phyloP scores from a whole-genome alignment of 2,329 filamentous ascomycete species.

The Ophiocordyceps camponoti-floridani region DNA sequence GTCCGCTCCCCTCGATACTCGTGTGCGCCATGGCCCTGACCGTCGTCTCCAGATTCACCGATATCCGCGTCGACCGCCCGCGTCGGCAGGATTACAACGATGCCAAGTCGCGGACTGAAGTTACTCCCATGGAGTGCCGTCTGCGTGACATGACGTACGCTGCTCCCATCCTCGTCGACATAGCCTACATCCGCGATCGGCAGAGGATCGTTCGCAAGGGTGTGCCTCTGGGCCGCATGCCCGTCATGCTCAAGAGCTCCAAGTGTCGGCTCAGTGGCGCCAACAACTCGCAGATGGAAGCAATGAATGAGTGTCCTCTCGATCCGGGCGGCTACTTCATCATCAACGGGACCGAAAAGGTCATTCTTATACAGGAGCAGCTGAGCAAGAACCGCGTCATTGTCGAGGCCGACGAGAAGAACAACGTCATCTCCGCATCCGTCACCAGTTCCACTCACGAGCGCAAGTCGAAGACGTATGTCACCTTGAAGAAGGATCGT shows the following conservation, averaged over 20 bases:
- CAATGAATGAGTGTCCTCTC: conserved; percentile 86
- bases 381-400: conserved; percentile 98
- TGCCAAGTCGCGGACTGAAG: conserved; percentile 48
- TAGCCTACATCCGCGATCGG: conserved; percentile 73
- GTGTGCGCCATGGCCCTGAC: conserved; percentile 1
- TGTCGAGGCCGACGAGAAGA: conserved; percentile 83
- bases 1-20: conserved; percentile 2
- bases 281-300: conserved; percentile 73
- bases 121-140: conserved; percentile 92
- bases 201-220: conserved; percentile 56
- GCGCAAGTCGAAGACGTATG: conserved; percentile 93
- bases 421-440: conserved; percentile 83
- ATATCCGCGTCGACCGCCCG: conserved; percentile 74
- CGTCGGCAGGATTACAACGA: conserved; percentile 63
- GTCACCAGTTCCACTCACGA: conserved; percentile 97
- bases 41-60: conserved; percentile 40
- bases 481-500: conserved; percentile 82
- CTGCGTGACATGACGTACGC: conserved; percentile 96
- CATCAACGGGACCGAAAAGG: conserved; percentile 93
- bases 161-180: conserved; percentile 83
- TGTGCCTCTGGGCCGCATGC: conserved; percentile 75
- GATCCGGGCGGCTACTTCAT: conserved; percentile 98
- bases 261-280: conserved; percentile 78
- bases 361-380: conserved; percentile 96
- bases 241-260: conserved; percentile 91